A percentile compares a stretch with the other conserved stretches of the same genome.
phyloP scores from a whole-genome alignment of 2,329 filamentous ascomycete genomes.

The Davidsoniella virescens region DNA sequence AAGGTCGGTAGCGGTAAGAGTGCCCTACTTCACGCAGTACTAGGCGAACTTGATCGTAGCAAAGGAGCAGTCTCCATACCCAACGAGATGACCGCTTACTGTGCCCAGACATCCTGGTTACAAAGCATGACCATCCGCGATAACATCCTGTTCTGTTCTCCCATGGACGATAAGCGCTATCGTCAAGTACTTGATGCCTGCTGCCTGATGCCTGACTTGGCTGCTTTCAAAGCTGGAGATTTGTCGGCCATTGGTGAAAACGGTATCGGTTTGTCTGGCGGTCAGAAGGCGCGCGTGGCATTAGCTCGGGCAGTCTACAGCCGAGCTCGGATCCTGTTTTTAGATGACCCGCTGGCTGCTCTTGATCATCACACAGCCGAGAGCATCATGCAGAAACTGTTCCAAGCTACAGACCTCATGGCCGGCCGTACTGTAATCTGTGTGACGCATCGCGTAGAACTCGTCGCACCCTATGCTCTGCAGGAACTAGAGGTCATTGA shows the following conservation, averaged over 20 bases:
- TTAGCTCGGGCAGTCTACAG: slow-evolving; percentile 48
- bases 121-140: slow-evolving; percentile 50
- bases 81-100: slow-evolving; percentile 35
- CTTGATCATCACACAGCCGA: slow-evolving; percentile 46
- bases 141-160: slow-evolving; percentile 47
- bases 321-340: slow-evolving; percentile 36
- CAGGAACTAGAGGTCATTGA: slow-evolving; percentile 56
- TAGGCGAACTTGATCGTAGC: slow-evolving; percentile 51
- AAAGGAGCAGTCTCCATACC: slow-evolving; percentile 32
- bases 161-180: slow-evolving; percentile 39
- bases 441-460: slow-evolving; percentile 64
- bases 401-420: slow-evolving; percentile 34
- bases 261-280: slow-evolving; percentile 45
- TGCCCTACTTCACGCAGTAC: slow-evolving; percentile 39
- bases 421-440: slow-evolving; percentile 56
- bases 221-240: slow-evolving; percentile 39
- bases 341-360: slow-evolving; percentile 48
- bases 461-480: slow-evolving; percentile 56
- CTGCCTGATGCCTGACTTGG: slow-evolving; percentile 38
- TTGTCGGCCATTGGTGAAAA: slow-evolving; percentile 44
- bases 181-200: slow-evolving; percentile 44
- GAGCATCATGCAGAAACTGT: slow-evolving; percentile 45
- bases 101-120: slow-evolving; percentile 46
- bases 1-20: slow-evolving; percentile 47
- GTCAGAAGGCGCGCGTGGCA: slow-evolving; percentile 46